Evolutionary conservation across 805 yeast genomes (phyloP).

Genomic region (Hanseniaspora hatyaiensis): DNA sequence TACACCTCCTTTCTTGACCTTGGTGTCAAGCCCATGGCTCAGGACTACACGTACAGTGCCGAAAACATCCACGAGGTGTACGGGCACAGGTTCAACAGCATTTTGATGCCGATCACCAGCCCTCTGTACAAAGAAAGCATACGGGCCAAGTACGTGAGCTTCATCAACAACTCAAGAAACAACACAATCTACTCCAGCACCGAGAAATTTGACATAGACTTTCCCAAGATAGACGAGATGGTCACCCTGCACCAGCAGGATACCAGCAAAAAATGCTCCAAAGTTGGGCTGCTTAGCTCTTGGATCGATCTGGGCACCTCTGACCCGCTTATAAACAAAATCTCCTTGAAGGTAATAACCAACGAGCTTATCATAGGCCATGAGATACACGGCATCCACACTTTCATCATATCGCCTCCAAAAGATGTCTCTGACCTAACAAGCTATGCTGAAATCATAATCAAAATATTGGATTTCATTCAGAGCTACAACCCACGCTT

Average conservation of each 20-base stretch:
- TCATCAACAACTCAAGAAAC: conserved; percentile 3
- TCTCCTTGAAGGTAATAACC: conserved; percentile 49
- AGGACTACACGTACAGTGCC: background rate
- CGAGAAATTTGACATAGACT: conserved; percentile 32
- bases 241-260: background rate
- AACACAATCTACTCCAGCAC: conserved; percentile 34
- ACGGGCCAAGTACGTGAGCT: conserved; percentile 6
- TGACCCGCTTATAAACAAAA: conserved; percentile 38
- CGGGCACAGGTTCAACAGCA: background rate
- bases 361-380: conserved; percentile 42
- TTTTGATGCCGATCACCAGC: conserved; percentile 8
- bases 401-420: conserved; percentile 54
- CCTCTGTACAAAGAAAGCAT: conserved; percentile 12
- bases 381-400: conserved; percentile 31
- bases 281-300: conserved; percentile 48
- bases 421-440: conserved; percentile 42
- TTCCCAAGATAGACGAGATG: conserved; percentile 29
- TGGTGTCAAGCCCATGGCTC: background rate
- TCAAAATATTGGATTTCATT: conserved; percentile 25
- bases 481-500: conserved; percentile 24
- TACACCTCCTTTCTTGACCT: background rate
- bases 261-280: background rate
- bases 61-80: background rate
- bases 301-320: conserved; percentile 60
- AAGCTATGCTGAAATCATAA: conserved; percentile 37